Evolutionary conservation across 1,139 yeast genomes (phyloP).

Genomic region (Yamadazyma atmosphaerica): DNA sequence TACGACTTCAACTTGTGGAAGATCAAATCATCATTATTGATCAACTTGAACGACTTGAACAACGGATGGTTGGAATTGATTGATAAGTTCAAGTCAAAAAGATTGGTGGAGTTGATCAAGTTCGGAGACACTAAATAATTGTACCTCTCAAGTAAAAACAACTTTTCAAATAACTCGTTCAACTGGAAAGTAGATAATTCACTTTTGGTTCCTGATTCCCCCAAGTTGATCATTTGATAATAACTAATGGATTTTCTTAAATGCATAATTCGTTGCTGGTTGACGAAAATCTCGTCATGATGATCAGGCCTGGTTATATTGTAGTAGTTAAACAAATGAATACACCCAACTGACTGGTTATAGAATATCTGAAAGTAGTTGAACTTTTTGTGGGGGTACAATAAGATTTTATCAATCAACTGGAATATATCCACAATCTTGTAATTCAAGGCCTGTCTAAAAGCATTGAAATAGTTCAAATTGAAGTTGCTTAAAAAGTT

Average conservation of each 20-base stretch:
- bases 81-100: conserved; percentile 13
- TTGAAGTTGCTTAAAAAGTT: conserved; percentile 13
- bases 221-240: conserved; percentile 33
- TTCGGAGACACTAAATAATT: conserved; percentile 33
- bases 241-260: conserved; percentile 37
- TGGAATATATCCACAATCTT: conserved; percentile 31
- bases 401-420: conserved; percentile 21
- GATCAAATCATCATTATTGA: conserved; percentile 15
- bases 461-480: conserved; percentile 14
- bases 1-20: conserved; percentile 18
- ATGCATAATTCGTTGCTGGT: conserved; percentile 36
- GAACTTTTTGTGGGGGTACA: conserved; percentile 13
- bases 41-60: conserved; percentile 13
- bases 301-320: conserved; percentile 22
- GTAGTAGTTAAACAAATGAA: conserved; percentile 38
- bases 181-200: conserved; percentile 26
- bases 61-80: conserved; percentile 11
- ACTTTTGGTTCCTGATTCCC: conserved; percentile 16
- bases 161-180: conserved; percentile 36
- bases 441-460: conserved; percentile 19
- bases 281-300: conserved; percentile 22
- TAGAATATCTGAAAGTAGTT: conserved; percentile 34
- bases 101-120: conserved; percentile 15
- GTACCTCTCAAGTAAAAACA: conserved; percentile 35
- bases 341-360: conserved; percentile 31